phyloP scores from a whole-genome alignment of 768 basidiomycete genomes.

The Boletus fagicola region DNA sequence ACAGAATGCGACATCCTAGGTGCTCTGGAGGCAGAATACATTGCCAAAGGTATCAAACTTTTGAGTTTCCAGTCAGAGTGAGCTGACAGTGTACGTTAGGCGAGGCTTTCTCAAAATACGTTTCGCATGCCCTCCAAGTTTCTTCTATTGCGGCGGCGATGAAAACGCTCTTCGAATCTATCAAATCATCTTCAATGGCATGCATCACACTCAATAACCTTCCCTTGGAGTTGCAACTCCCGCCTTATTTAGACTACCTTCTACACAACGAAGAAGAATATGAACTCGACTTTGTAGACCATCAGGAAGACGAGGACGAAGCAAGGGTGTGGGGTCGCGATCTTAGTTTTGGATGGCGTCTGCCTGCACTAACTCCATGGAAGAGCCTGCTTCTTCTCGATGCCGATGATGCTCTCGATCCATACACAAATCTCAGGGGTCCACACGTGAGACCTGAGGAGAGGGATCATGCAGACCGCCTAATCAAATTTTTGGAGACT shows the following conservation, averaged over 20 bases:
- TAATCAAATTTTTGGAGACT: conserved; percentile 73
- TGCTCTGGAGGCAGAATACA: conserved; percentile 65
- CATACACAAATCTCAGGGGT: conserved; percentile 57
- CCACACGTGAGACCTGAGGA: conserved; percentile 65
- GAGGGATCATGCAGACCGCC: conserved; percentile 61
- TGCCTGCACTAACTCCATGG: conserved; percentile 83
- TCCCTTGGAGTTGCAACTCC: conserved; percentile 82
- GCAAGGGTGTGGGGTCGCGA: conserved; percentile 63
- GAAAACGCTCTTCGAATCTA: conserved; percentile 73
- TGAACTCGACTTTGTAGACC: conserved; percentile 49
- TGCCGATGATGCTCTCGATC: conserved; percentile 52
- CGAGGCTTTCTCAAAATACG: conserved; percentile 56
- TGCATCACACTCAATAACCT: conserved; percentile 76
- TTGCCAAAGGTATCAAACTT: conserved; percentile 61
- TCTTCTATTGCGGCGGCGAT: conserved; percentile 80
- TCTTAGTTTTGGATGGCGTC: conserved; percentile 66
- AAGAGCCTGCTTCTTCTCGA: conserved; percentile 83
- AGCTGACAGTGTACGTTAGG: conserved; percentile 39
- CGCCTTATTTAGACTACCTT: conserved; percentile 72
- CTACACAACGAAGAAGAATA: conserved; percentile 64
- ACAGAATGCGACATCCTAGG: conserved; percentile 71
- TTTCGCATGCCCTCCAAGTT: conserved; percentile 53
- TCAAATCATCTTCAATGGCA: conserved; percentile 74
- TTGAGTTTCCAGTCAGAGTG: conserved; percentile 1
- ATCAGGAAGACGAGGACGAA: conserved; percentile 52